Conservation (phyloP, 192 early-diverging fungal species). For the Lobulomyces angularis region DNA sequence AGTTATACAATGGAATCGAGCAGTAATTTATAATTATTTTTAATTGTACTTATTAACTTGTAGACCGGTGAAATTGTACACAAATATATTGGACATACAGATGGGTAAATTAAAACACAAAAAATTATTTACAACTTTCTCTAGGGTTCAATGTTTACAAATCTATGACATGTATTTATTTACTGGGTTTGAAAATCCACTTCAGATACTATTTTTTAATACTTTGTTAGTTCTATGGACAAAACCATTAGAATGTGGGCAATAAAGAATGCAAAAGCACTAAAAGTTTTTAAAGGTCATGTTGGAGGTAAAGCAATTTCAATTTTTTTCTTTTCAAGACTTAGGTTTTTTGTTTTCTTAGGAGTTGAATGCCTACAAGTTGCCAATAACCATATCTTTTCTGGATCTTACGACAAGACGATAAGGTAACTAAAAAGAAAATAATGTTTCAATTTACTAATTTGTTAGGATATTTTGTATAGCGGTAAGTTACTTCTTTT, state of each 20-base stretch:
- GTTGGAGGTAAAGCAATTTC: too few relatives aligned
- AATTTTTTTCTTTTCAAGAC: too few relatives aligned
- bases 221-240: slow-evolving; percentile 33
- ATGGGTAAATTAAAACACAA: too few relatives aligned
- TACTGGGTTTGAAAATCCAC: slow-evolving; percentile 16
- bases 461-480: too few relatives aligned
- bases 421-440: slow-evolving; percentile 13
- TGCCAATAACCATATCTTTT: slow-evolving; percentile 20
- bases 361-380: slow-evolving; percentile 35
- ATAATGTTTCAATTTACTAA: too few relatives aligned
- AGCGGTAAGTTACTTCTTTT: too few relatives aligned
- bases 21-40: too few relatives aligned
- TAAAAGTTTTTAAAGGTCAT: too few relatives aligned
- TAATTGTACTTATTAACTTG: too few relatives aligned
- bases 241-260: slow-evolving; percentile 36
- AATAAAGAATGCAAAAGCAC: slow-evolving; percentile 12
- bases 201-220: slow-evolving; percentile 1
- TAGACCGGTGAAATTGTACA: slow-evolving; percentile 37
- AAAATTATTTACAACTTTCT: too few relatives aligned
- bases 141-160: slow-evolving; percentile 39
- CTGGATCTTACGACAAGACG: slow-evolving; percentile 43
- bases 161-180: slow-evolving; percentile 17
- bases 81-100: slow-evolving; percentile 30
- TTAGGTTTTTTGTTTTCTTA: too few relatives aligned
- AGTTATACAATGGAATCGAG: slow-evolving; percentile 40